Base-by-base conservation (phyloP, 2,329 filamentous ascomycete genomes). In the Arthrobotrys conoides region DNA sequence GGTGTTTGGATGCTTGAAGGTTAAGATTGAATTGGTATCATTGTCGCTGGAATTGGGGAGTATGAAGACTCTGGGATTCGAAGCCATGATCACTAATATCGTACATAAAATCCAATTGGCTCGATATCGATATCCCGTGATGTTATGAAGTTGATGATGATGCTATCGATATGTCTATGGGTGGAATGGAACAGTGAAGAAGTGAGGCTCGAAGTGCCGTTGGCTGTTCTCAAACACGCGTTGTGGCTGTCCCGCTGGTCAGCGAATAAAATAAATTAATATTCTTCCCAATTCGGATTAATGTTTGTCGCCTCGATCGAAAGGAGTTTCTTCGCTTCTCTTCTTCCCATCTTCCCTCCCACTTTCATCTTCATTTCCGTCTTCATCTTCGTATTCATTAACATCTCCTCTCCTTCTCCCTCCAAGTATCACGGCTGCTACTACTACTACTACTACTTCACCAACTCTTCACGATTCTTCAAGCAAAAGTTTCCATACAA, bases 21-120 rank as follows among this genome's bases (percentile, higher is more conserved):
- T 88, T 65, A 91, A 85, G 68, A 92, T 88, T 68, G 87, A 87
- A 22, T 30, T 16, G 12, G 85, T 87, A 14, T 67, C 66, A 5
- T 16, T 87, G 12, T 68, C 61, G 5, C 14, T 38, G 79, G 86
- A 85, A n/a, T 85, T 86, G 14, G 90, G 90, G 5, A 92, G 84
- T 72, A 92, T 86, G 83, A 92, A 90, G 59, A 92, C 83, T 68
- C 59, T 67, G 10, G 81, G 81, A 18, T 46, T 20, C 4, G 75
- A 24, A 44, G 77, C 53, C 73, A 78, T 81, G 14, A 27, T 36
- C 48, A n/a, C n/a, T n/a, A n/a, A 4, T 18, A 46, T 46, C 2
- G 3, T 16, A n/a, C 44, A 18, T 9, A 20, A 8, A 46, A 16
- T n/a, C 30, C 51, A 36, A 55, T 55, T 55, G 51, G 51, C 6